Base-by-base conservation (phyloP, 768 basidiomycete genomes). In the Russula earlei region DNA sequence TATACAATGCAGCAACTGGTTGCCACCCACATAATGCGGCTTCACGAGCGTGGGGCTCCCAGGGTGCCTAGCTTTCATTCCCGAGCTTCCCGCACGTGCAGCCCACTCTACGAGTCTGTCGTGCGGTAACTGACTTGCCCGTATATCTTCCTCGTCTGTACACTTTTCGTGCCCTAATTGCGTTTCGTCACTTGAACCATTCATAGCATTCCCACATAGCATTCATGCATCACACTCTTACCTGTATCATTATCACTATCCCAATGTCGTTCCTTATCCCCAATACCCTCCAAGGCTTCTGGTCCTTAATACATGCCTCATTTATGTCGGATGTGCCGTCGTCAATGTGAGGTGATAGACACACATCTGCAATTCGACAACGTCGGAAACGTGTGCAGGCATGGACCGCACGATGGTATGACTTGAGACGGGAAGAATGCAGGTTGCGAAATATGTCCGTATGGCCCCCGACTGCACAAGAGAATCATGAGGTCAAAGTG, bases 1-100 rank as follows among this genome's bases (percentile, higher is more conserved):
- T 60, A 56, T 44, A 56, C 58, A 14, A 62, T 62, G 59, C 37
- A 58, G 42, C 58, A 62, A 44, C 61, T 62, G 49, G 61, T 62
- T 52, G 61, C 61, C 51, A 54, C 58, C 37, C 61, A 61, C 22
- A 52, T 53, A 12, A 33, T 62, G 48, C 58, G 58, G 51, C 51
- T 56, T 14, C 54, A 55, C n/a, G 61, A 62, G 5, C 61, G 61
- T 48, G 46, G 58, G 14, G 8, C 29, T 12, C 46, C 42, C 20
- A 60, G 55, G 37, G 46, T 48, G 59, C 58, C 56, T 5, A 44
- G 17, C 41, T 8, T 40, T 25, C 14, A 25, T 41, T 45, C 46
- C 17, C 56, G 47, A 9, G 20, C 52, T 4, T 46, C 36, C 5
- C 56, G 52, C 19, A 29, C 33, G 6, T 41, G 52, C 34, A 58